Base-by-base conservation (phyloP, 306 rosid species). In the Quercus engelmannii region DNA sequence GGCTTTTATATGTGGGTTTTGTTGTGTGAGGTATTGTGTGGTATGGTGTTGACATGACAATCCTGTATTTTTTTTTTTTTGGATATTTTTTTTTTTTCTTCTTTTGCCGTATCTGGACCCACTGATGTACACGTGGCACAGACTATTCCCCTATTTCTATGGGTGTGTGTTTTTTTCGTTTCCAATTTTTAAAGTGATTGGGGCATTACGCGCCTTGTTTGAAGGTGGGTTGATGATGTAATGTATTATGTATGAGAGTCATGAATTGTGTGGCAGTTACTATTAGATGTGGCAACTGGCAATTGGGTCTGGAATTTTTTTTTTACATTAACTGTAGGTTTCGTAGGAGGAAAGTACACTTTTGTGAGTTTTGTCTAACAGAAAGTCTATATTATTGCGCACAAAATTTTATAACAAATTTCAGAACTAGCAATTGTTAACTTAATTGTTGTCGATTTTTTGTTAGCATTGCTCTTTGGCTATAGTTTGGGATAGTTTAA, bases 1-100 rank as follows among this genome's bases (percentile, higher is more conserved):
- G 43, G 79, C 23, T 57, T 82, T 74, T 78, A 77, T 82, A 78
- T 77, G 72, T 56, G 78, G 78, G 18, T 31, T 65, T 20, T 7
- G 49, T 18, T n/a, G 18, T 35, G n/a, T 9, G 70, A 4, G 7
- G 26, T 46, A 26, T 51, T 74, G 41, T 33, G 38, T 31, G 35
- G 33, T 28, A 21, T 51, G 77, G 55, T n/a, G 71, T 28, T 23
- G 67, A 61, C 41, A 15, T 76, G 74, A 64, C 79, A 46, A 33
- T 69, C 84, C 23, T 19, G 9, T 49, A 13, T 6, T 5, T 52
- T 15, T 19, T n/a, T 49, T 18, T 6, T 9, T 52, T 15, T 38
- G 46, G 46, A 38, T 38, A 38, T 12, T 18, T 62, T 18, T 11
- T 3, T 71, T 1, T 38, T 18, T 43, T 10, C 15, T 17, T 64